phyloP scores from a whole-genome alignment of 331 rosid species.

The Quercus lobata region DNA sequence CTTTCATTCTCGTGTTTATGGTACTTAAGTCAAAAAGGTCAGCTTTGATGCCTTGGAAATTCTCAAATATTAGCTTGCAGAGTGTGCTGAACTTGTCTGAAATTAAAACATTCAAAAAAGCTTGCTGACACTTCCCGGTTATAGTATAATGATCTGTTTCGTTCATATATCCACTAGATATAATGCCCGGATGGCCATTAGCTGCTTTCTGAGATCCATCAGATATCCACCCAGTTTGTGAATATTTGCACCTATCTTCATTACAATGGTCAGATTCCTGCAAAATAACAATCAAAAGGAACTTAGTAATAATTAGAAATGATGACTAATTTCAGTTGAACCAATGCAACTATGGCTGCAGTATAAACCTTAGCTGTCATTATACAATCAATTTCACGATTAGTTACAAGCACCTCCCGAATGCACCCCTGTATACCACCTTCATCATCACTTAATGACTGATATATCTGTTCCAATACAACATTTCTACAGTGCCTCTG shows the following conservation, averaged over 20 bases:
- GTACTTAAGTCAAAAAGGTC: conserved; percentile 69
- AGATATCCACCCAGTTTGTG: conserved; percentile 23
- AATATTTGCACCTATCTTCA: conserved; percentile 34
- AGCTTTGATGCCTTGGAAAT: conserved; percentile 70
- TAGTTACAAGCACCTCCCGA: conserved; percentile 38
- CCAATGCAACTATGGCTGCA: conserved; percentile 21
- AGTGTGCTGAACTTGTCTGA: conserved; percentile 72
- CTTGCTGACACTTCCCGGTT: conserved; percentile 53
- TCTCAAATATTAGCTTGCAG: conserved; percentile 58
- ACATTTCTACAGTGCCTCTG: conserved; percentile 52
- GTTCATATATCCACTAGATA: conserved; percentile 40
- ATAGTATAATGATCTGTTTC: conserved; percentile 28
- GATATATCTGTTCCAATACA: conserved; percentile 45
- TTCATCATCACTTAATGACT: conserved; percentile 49
- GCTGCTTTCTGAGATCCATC: conserved; percentile 41
- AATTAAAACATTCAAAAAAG: conserved; percentile 46
- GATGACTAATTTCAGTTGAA: conserved; percentile 13
- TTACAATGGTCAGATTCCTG: conserved; percentile 43
- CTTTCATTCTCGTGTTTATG: conserved; percentile 69
- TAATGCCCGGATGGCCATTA: conserved; percentile 34
- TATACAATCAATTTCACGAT: conserved; percentile 28
- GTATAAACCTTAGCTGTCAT: conserved; percentile 39
- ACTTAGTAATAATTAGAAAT: conserved; percentile 7
- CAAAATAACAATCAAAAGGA: conserved; percentile 16
- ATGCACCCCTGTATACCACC: conserved; percentile 54